phyloP scores from a whole-genome alignment of 345 rosid genomes.

The Camelina neglecta region DNA sequence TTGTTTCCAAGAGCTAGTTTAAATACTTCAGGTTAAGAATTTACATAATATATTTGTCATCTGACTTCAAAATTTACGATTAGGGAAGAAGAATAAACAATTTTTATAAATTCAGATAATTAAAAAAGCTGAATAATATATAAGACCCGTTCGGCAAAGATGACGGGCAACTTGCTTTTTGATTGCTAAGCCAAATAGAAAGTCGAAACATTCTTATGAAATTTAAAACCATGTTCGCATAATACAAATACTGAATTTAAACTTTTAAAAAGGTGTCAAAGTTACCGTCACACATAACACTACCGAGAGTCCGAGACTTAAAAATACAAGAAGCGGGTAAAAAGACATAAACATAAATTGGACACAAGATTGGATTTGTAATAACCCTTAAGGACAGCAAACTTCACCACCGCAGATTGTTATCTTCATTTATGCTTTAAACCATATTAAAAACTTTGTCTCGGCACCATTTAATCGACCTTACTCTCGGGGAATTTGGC shows the following conservation, averaged over 20 bases:
- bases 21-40: too few species aligned
- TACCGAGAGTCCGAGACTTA: neutral
- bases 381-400: neutral
- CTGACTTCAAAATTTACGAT: too few species aligned
- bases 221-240: conserved; percentile 5
- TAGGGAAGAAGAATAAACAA: too few species aligned
- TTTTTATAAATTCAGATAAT: too few species aligned
- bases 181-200: neutral
- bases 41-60: too few species aligned
- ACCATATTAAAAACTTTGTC: conserved; percentile 6
- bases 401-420: neutral
- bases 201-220: conserved; percentile 13
- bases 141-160: too few species aligned
- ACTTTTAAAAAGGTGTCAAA: neutral
- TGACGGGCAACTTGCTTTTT: too few species aligned
- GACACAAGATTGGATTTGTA: neutral
- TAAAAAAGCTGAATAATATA: too few species aligned
- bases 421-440: conserved; percentile 25
- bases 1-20: too few species aligned
- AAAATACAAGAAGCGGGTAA: conserved; percentile 1
- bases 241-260: conserved; percentile 12
- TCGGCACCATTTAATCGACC: neutral
- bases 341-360: conserved; percentile 24
- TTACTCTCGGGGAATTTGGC: conserved; percentile 63
- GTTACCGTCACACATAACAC: neutral